Evolutionary conservation across 2,329 filamentous ascomycete genomes (phyloP), one percentile per base, ranked within the genome.

Genomic region (Neonectria neomacrospora): DNA sequence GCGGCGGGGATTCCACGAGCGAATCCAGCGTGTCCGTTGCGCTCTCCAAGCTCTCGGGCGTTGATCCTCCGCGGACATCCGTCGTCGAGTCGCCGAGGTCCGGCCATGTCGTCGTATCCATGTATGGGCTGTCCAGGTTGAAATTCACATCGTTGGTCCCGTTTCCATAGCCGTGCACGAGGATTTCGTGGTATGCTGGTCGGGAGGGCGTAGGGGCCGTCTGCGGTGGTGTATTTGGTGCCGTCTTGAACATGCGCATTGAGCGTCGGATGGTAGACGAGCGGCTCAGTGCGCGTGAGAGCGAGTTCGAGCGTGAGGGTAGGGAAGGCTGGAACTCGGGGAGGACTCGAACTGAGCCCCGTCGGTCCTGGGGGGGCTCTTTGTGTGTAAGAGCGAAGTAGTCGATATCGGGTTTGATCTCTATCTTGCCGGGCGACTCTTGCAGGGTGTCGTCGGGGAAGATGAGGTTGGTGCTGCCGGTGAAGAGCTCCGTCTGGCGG

Each of bases 391-490:
- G 74, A 0, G 82, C 82, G 57, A 84, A 80, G 65, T 87, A 86
- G 67, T 88, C 85, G 45, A 88, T 82, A 52, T 88, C 86, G 0
- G 85, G 85, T 61, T 83, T 82, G 62, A 87, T 83, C 62, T 85
- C 84, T 26, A 78, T 70, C 58, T 54, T 72, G 2, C 56, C 67
- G 3, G 34, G 28, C 1, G 58, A 37, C 16, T 64, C 64, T 23
- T 58, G 37, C 32, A 51, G 5, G 41, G 20, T n/a, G 50, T 45
- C 16, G 18, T 64, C 66, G 28, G 48, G 55, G 14, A 61, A 57
- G 18, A 63, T 62, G 55, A 67, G 52, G 7, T 58, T 53, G 12
- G 67, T 22, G 10, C 54, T 45, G 28, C 64, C 53, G 23, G 63
- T 64, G 9, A 66, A 70, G 30, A 74, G 70, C 8, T 76, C 72